A percentile compares a stretch with the other conserved stretches of the same genome.
These are phyloP conservation scores for Silene uniflora DNA, from an alignment of 148 eudicot species.

Conservation along the genomic window DNA sequence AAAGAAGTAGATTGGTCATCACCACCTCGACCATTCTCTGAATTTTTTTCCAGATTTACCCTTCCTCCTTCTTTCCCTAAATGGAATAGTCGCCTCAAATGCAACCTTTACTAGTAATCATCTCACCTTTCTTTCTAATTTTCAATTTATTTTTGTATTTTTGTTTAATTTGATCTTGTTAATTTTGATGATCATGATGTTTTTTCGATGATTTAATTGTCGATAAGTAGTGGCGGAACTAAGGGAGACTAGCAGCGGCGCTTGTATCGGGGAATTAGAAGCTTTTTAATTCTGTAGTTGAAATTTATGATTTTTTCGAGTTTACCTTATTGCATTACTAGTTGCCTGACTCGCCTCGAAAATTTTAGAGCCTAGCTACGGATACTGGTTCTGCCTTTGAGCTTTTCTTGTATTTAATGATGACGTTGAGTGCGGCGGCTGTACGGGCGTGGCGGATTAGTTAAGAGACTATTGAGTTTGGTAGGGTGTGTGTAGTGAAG, in stretches of 20 bases:
- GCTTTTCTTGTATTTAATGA: background rate
- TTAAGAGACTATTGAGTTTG: background rate
- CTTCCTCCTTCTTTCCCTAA: conserved; percentile 63
- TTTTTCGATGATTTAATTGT: too few species aligned
- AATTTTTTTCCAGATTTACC: conserved; percentile 79
- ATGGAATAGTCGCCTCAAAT: conserved; percentile 86
- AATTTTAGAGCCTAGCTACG: too few species aligned
- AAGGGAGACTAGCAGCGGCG: too few species aligned
- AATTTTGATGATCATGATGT: too few species aligned
- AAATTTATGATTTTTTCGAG: background rate
- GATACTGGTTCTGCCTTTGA: background rate
- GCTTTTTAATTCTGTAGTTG: too few species aligned
- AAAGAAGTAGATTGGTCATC: conserved; percentile 89
- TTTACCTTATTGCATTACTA: background rate
- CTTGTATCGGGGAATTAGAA: too few species aligned
- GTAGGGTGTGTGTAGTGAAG: background rate
- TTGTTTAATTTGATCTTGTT: background rate
- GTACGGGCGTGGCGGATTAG: background rate
- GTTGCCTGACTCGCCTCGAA: background rate
- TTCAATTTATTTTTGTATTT: background rate
- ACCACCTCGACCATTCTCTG: conserved; percentile 75
- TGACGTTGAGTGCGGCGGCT: background rate
- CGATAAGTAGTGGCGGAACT: too few species aligned
- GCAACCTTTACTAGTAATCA: conserved; percentile 77
- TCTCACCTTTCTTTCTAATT: background rate